Conservation (phyloP, 2,329 filamentous ascomycete genomes). For the Emericellopsis atlantica region DNA sequence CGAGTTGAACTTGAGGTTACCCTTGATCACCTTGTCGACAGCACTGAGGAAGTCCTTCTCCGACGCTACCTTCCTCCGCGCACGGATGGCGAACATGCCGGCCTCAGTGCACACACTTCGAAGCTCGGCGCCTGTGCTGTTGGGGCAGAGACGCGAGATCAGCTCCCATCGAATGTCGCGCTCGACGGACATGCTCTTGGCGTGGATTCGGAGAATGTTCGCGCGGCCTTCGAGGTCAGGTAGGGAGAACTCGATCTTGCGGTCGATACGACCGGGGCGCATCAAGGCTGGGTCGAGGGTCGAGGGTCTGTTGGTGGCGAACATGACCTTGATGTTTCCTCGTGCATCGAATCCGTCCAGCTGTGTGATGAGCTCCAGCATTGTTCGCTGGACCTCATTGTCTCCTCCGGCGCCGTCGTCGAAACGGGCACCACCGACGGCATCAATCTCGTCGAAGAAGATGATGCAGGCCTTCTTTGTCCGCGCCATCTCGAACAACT, state of each 20-base stretch:
- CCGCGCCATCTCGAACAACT: conserved; percentile 97
- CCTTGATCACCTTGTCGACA: conserved; percentile 99
- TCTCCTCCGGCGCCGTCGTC: conserved; percentile 94
- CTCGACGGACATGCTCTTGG: conserved; percentile 99
- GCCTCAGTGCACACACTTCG: conserved; percentile 95
- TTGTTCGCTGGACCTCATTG: conserved; percentile 95
- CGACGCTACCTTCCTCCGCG: conserved; percentile 88
- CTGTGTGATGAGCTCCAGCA: conserved; percentile 96
- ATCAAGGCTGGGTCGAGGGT: conserved; percentile 95
- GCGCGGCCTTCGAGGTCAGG: conserved; percentile 94
- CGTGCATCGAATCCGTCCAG: conserved; percentile 91
- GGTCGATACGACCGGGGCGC: conserved; percentile 92
- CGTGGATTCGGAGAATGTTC: conserved; percentile 95
- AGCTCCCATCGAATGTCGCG: conserved; percentile 98
- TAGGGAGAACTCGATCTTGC: conserved; percentile 97
- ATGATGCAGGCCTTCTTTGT: conserved; percentile 99
- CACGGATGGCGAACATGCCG: conserved; percentile 95
- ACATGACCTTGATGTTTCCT: conserved; percentile 99
- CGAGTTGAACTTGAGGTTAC: conserved; percentile 98
- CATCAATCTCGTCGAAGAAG: conserved; percentile 93
- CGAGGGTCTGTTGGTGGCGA: conserved; percentile 91
- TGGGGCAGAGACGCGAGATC: conserved; percentile 92
- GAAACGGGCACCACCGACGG: conserved; percentile 88
- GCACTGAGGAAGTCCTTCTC: conserved; percentile 98
- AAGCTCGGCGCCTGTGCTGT: conserved; percentile 91